Evolutionary conservation across 768 basidiomycete species (phyloP), one percentile per base, ranked within the genome.

Genomic region (Tephrocybe sp.): DNA sequence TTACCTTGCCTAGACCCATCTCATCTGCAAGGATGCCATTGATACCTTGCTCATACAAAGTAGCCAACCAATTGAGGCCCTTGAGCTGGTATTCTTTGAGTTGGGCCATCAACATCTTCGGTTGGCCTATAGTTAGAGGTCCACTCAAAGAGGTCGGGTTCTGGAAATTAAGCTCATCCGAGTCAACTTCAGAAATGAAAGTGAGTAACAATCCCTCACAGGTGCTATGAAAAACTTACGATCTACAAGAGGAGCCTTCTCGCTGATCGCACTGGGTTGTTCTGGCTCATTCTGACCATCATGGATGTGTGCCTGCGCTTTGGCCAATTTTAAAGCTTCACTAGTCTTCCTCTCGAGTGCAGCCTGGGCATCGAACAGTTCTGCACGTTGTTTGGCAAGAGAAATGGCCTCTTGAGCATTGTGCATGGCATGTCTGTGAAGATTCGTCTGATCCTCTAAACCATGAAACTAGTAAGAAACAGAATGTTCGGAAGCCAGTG

Each of bases 11-110:
- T 9, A 92, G 80, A 69, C 94, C 94, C 95, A 98, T 98, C 70
- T 99, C 97, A 64, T 99, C 97, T 2, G 97, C 97, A 18, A 99
- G 79, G 60, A 99, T 99, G 41, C 97, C 97, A 62, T 99, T 99
- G 77, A 98, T 98, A 38, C 97, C 97, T 67, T 98, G 95, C 64
- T 98, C 97, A 61, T 98, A 99, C 18, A 99, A 74, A 13, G 94
- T 97, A 15, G 87, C 97, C 21, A 99, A 74, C 97, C 97, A 99
- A 56, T 97, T 98, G 27, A 99, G 76, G 54, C 97, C 97, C 62
- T 98, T 98, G 49, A 99, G 68, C 65, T 99, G 97, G 64, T 98
- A 99, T 66, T 99, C 97, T 68, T 99, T 99, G 46, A 99, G 72
- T 57, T 92, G 90, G 7, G 94, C 93, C 81, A 93, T 92, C 54